These are phyloP conservation scores for Neodidymelliopsis sp. DNA, from an alignment of 2,329 filamentous ascomycete species.

Conservation along the genomic window DNA sequence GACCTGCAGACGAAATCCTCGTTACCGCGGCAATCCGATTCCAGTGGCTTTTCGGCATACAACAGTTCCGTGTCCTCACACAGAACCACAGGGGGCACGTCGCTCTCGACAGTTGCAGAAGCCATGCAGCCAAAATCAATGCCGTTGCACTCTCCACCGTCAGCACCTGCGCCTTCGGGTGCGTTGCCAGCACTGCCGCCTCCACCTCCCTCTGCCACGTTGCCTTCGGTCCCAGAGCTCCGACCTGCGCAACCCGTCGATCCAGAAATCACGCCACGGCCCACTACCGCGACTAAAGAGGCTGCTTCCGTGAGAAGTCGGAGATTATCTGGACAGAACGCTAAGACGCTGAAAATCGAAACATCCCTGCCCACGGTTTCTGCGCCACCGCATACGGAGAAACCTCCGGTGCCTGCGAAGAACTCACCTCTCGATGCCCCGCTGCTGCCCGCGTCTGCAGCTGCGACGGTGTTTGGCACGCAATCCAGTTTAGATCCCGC, in stretches of 20 bases:
- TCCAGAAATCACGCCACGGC: conserved; percentile 38
- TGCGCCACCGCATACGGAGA: conserved; percentile 46
- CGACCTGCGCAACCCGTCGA: conserved; percentile 34
- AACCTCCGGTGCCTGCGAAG: conserved; percentile 41
- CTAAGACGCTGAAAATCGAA: conserved; percentile 88
- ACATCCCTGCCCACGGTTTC: conserved; percentile 60
- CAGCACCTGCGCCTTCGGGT: conserved; percentile 39
- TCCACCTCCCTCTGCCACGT: conserved; percentile 32
- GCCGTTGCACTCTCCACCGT: conserved; percentile 38
- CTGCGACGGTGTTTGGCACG: conserved; percentile 36
- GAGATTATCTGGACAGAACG: conserved; percentile 79
- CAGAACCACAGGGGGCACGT: conserved; percentile 71
- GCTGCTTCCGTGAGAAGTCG: conserved; percentile 70
- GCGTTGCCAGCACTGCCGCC: conserved; percentile 39
- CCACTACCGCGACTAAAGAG: conserved; percentile 36
- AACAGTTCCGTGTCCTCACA: conserved; percentile 80
- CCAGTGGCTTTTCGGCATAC: conserved; percentile 83
- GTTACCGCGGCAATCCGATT: conserved; percentile 80
- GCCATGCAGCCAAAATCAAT: conserved; percentile 53
- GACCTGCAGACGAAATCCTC: conserved; percentile 71
- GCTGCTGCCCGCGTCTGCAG: conserved; percentile 47
- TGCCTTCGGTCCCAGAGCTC: conserved; percentile 42
- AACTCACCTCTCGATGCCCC: conserved; percentile 43
- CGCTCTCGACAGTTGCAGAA: conserved; percentile 77
- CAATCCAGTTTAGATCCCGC: conserved; percentile 38